Percentiles rank a stretch among this genome's conserved stretches.
These are phyloP conservation scores for Apiospora hydei DNA, from an alignment of 2,329 filamentous ascomycete genomes.

Conservation along the genomic window DNA sequence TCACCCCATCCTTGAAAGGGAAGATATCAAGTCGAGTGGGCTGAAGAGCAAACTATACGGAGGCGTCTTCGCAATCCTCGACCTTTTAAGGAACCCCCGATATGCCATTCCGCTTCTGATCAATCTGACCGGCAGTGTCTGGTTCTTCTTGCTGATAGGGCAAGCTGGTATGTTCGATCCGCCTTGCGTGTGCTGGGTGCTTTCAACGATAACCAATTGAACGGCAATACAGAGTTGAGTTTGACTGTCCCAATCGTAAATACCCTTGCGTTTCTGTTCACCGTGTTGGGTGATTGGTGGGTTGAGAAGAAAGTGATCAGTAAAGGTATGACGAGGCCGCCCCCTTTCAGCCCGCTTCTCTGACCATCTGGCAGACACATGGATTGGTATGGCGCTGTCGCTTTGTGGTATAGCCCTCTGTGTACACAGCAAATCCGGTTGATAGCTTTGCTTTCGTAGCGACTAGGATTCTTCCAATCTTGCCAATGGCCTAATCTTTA, in stretches of 20 bases:
- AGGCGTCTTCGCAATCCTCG: conserved; percentile 76
- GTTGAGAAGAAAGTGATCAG: conserved; percentile 91
- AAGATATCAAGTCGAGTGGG: conserved; percentile 63
- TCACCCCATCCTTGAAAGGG: conserved; percentile 61
- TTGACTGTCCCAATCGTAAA: conserved; percentile 95
- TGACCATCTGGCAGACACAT: conserved; percentile 67
- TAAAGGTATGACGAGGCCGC: conserved; percentile 62
- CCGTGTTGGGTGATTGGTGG: conserved; percentile 93
- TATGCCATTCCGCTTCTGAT: conserved; percentile 86
- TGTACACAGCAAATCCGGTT: conserved; percentile 69
- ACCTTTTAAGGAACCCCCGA: conserved; percentile 79
- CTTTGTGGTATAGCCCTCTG: conserved; percentile 83
- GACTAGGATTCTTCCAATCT: neutral
- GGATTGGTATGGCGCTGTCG: conserved; percentile 81
- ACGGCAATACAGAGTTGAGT: conserved; percentile 73
- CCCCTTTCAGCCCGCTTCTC: neutral
- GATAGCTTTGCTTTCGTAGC: neutral
- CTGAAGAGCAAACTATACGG: conserved; percentile 68
- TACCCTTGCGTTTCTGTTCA: conserved; percentile 94
- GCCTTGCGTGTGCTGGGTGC: neutral
- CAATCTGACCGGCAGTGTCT: conserved; percentile 91
- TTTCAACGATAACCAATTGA: neutral
- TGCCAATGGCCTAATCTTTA: neutral
- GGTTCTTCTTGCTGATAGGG: conserved; percentile 96
- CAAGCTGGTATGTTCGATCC: conserved; percentile 74